A percentile compares a stretch with the other conserved stretches of the same genome.
Conservation (phyloP, 192 early-diverging fungal species). For the Backusella tarrabulga region DNA sequence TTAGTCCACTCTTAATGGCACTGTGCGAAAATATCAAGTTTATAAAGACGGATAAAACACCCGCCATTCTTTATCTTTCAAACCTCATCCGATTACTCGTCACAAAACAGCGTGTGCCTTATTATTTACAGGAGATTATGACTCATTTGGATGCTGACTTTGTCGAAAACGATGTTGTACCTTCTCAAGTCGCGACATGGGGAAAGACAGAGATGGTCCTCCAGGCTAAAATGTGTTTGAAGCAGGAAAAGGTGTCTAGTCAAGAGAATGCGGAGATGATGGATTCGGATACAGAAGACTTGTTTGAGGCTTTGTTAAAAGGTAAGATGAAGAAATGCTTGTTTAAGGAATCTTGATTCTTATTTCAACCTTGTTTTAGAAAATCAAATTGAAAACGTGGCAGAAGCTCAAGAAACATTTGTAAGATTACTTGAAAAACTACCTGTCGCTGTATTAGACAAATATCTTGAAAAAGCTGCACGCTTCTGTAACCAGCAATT, state of each 20-base stretch:
- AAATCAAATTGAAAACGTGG: constrained; percentile 3
- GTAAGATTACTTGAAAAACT: constrained; percentile 10
- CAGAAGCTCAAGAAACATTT: background rate
- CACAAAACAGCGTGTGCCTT: constrained; percentile 40
- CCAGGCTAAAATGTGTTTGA: constrained; percentile 14
- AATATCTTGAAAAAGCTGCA: constrained; percentile 24
- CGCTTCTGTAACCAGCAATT: constrained; percentile 8
- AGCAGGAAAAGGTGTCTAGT: background rate
- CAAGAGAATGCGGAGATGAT: background rate
- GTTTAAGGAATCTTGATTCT: background rate
- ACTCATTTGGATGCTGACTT: background rate
- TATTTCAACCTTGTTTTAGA: background rate
- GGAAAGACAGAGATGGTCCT: constrained; percentile 5
- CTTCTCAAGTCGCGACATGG: background rate
- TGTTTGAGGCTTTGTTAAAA: constrained; percentile 9
- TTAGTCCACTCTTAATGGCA: constrained; percentile 49
- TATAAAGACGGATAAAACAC: constrained; percentile 26
- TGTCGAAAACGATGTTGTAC: no score
- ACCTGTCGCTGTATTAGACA: constrained; percentile 23
- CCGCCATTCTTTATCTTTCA: constrained; percentile 35
- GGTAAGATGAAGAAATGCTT: background rate
- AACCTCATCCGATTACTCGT: constrained; percentile 30
- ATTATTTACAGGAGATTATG: constrained; percentile 9
- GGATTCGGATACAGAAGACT: background rate
- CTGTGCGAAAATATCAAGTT: constrained; percentile 45